phyloP scores from a whole-genome alignment of 2,329 filamentous ascomycete genomes.

The Fusarium cyanostomum region DNA sequence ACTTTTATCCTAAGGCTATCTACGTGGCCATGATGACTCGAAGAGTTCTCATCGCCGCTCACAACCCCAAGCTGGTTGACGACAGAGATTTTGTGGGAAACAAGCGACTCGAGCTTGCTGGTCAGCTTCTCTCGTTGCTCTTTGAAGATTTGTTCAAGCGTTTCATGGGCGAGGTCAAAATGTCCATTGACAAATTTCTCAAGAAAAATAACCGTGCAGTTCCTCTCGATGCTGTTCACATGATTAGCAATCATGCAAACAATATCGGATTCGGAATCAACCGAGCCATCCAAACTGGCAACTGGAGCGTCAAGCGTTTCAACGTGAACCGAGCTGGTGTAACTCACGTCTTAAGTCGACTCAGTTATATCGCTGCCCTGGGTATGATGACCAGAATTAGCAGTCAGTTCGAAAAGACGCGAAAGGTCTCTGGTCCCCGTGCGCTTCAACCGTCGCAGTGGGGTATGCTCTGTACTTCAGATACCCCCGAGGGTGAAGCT shows the following conservation, averaged over 20 bases:
- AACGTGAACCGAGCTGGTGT: constrained; percentile 98
- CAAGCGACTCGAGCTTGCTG: constrained; percentile 93
- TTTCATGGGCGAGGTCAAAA: constrained; percentile 87
- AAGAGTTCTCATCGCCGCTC: constrained; percentile 92
- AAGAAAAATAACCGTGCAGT: constrained; percentile 93
- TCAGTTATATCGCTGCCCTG: constrained; percentile 95
- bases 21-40: constrained; percentile 98
- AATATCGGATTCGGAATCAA: constrained; percentile 94
- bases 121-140: constrained; percentile 89
- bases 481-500: constrained; percentile 98
- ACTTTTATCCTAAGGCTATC: constrained; percentile 96
- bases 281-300: constrained; percentile 94
- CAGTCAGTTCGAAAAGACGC: constrained; percentile 98
- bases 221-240: constrained; percentile 85
- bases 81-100: constrained; percentile 98
- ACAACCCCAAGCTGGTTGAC: constrained; percentile 89
- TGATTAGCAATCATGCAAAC: constrained; percentile 85
- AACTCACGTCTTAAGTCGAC: constrained; percentile 91
- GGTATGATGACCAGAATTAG: constrained; percentile 99
- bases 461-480: constrained; percentile 96
- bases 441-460: constrained; percentile 97
- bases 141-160: constrained; percentile 99
- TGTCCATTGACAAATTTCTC: constrained; percentile 93
- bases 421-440: constrained; percentile 95
- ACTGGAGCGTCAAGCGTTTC: constrained; percentile 98